Evolutionary conservation across 805 yeast species (phyloP).

Genomic region (Candida sithepensis): DNA sequence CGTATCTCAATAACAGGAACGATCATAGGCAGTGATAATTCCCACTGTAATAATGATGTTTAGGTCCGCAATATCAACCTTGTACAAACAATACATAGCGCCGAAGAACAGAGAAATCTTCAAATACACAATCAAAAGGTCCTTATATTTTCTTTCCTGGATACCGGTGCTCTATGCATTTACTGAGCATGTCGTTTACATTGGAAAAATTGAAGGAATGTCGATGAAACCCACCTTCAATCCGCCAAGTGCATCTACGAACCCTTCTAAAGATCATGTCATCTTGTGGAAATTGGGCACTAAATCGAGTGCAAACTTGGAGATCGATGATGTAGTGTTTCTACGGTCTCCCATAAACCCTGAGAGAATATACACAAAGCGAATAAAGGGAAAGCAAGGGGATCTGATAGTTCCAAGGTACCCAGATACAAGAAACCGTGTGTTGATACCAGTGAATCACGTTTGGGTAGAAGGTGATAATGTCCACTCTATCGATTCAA

Average conservation of each 20-base stretch:
- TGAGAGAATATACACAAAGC: constrained; percentile 66
- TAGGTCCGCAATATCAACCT: not conserved
- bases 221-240: constrained; percentile 91
- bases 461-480: constrained; percentile 97
- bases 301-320: constrained; percentile 41
- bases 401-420: constrained; percentile 60
- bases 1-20: too few species aligned
- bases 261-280: constrained; percentile 54
- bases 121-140: constrained; percentile 27
- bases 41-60: not conserved
- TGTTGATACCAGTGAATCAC: constrained; percentile 72
- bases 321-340: constrained; percentile 69
- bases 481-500: constrained; percentile 77
- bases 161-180: constrained; percentile 71
- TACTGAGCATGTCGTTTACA: constrained; percentile 66
- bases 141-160: constrained; percentile 56
- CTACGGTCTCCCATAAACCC: constrained; percentile 82
- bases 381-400: constrained; percentile 74
- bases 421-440: constrained; percentile 62
- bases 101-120: constrained; percentile 13
- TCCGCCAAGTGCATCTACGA: constrained; percentile 44
- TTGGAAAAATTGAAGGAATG: constrained; percentile 71
- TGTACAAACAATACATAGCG: constrained; percentile 4
- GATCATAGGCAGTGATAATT: too few species aligned
- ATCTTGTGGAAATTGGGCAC: constrained; percentile 63